Percentiles rank a stretch among this genome's conserved stretches.
phyloP scores from a whole-genome alignment of 2,329 filamentous ascomycete species.

The Botrytis elliptica region DNA sequence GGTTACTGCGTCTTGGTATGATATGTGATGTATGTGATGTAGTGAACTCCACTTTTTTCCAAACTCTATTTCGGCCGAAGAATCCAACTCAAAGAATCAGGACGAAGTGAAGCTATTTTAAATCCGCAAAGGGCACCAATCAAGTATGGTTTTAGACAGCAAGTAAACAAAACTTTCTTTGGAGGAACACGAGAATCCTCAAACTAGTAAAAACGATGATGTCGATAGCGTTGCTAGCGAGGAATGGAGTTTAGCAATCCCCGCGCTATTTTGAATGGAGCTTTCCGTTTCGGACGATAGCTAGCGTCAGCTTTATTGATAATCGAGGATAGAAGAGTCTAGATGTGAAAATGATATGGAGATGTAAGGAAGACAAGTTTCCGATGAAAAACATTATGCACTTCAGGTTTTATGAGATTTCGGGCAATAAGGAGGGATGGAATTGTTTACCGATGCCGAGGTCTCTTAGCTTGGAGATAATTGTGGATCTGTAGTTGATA shows the following conservation, averaged over 20 bases:
- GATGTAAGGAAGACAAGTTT: background rate
- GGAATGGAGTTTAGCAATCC: background rate
- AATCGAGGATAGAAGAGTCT: background rate
- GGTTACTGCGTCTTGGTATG: background rate
- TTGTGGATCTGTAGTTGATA: background rate
- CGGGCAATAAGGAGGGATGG: background rate
- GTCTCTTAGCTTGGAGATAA: background rate
- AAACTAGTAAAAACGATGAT: background rate
- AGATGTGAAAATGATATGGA: background rate
- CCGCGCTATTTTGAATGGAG: background rate
- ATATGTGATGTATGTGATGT: background rate
- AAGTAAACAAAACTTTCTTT: background rate
- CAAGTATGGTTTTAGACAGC: background rate
- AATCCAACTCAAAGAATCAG: background rate
- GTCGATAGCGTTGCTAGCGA: background rate
- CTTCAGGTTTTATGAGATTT: background rate
- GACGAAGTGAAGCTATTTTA: background rate
- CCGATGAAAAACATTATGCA: background rate
- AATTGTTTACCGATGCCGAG: slow-evolving; percentile 7
- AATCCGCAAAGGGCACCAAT: slow-evolving; percentile 12
- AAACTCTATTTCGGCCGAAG: background rate
- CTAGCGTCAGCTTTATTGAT: background rate
- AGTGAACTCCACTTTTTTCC: background rate
- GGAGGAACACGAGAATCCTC: background rate
- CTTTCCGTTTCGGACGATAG: background rate